Evolutionary conservation across 176 grass and related monocot genomes (phyloP), one percentile per base, ranked within the genome.

Genomic region (Secale cereale): DNA sequence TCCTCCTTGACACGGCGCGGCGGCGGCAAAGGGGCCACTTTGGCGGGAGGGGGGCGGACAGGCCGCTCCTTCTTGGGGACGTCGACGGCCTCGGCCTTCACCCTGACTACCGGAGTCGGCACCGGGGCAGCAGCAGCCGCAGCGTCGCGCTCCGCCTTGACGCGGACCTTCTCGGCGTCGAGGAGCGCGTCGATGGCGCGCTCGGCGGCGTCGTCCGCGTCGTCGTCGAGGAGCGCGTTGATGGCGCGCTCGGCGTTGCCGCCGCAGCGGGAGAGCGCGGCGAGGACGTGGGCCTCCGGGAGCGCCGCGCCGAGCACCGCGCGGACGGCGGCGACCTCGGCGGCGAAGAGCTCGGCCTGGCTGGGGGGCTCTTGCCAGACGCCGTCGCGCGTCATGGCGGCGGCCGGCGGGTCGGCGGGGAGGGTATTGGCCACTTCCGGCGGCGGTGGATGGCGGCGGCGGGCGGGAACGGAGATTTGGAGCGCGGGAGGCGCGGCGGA

Each of bases 171-270:
- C 61, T 66, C 65, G 76, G 81, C 23, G 6, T 3, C 70, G 25
- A 74, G 70, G 7, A 74, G 25, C 40, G 3, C 12, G 3, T 40
- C 67, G 7, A 74, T 0, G 12, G 3, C 11, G 43, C 19, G 72
- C 26, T 75, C 72, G 26, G 41, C 72, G 41, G 17, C 71, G 8
- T 19, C 43, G 8, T 67, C 77, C 0, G 43, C 7, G 20, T 0
- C 19, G 27, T 10, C 59, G 56, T 94, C 91, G 56, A 98, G 91
- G 40, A 98, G 82, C n/a, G 79, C 82, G 83, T 94, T 93, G 84
- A 98, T 82, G 62, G 89, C 87, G 33, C 92, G 91, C 56, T 90
- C 77, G 22, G 85, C 22, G 71, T 98, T 91, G 60, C 88, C 84
- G 13, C 95, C 95, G 62, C 79, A 86, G 7, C 56, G 66, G 27